phyloP scores from a whole-genome alignment of 1,139 yeast species.

The Kluyveromyces sp. region DNA sequence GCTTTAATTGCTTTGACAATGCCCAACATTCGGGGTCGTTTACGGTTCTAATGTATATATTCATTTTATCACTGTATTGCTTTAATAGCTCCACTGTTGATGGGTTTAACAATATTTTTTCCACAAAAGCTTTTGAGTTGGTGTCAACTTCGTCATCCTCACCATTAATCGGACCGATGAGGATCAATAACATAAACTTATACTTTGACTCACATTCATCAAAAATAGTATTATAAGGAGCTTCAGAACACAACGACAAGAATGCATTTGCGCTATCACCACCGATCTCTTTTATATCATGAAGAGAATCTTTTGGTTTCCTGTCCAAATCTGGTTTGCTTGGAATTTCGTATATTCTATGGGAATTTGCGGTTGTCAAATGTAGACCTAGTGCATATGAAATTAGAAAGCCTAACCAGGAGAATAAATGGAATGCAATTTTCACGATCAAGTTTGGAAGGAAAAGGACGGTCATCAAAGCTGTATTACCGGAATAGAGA shows the following conservation, averaged over 20 bases:
- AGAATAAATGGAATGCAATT: conserved; percentile 15
- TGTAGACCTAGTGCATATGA: conserved; percentile 17
- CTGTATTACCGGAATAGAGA: conserved; percentile 12
- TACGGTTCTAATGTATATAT: conserved; percentile 28
- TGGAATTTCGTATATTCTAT: conserved; percentile 15
- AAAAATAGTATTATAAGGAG: conserved; percentile 28
- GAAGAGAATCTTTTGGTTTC: not conserved
- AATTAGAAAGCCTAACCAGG: conserved; percentile 17
- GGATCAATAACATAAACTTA: conserved; percentile 26
- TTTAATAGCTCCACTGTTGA: conserved; percentile 20
- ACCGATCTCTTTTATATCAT: conserved; percentile 4
- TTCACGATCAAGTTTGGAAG: conserved; percentile 21
- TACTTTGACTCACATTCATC: conserved; percentile 26
- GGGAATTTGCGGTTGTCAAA: conserved; percentile 4
- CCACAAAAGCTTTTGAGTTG: conserved; percentile 24
- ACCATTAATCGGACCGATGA: conserved; percentile 24
- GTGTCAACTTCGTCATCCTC: conserved; percentile 13
- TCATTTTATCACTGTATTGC: conserved; percentile 22
- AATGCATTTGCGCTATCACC: conserved; percentile 7
- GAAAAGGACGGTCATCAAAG: conserved; percentile 18
- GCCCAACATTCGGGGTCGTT: conserved; percentile 31
- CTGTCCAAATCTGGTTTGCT: conserved; percentile 10
- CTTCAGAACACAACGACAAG: conserved; percentile 2
- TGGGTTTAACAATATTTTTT: conserved; percentile 24
- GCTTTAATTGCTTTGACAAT: conserved; percentile 25